Evolutionary conservation across 768 basidiomycete genomes (phyloP), one percentile per base, ranked within the genome.

Genomic region (Lactarius tabidus): DNA sequence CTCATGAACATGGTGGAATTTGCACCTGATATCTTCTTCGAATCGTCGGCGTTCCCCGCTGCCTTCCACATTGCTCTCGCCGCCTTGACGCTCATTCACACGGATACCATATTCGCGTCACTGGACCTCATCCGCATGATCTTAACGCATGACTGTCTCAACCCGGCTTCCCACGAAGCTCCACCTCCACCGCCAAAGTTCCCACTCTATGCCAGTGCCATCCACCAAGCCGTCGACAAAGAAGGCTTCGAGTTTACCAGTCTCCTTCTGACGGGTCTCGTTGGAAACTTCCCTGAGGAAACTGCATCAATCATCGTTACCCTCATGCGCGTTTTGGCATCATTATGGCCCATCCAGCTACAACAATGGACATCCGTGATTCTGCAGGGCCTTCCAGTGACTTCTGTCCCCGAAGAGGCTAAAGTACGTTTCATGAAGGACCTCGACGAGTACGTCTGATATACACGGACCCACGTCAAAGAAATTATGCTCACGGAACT

Each of bases 261-360:
- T 17, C 84, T 84, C 67, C 74, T 94, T 33, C 78, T 98, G 59
- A 77, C 81, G 23, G 96, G 97, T 4, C 79, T 98, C 31, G 86
- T 92, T 5, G 87, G 89, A 26, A 88, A 90, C 66, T 98, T 95
- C 74, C 92, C 93, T 4, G 93, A 93, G 72, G 96, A 98, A 64
- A 83, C 87, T 3, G 80, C 86, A 7, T 81, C 89, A 10, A 74
- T 79, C 39, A 87, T 95, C 53, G 85, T 93, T 62, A 85, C 88
- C 2, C 87, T 98, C 66, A 84, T 96, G 74, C 84, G 91, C 18
- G 80, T 83, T 15, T 74, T 94, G 59, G 81, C 87, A 31, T 76
- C 78, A 41, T 72, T 85, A n/a, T 93, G 90, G 86, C 80, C 89
- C 2, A 72, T 79, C 8, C 86, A 89, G 72, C 74, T 95, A 53